Percentiles rank a stretch among this genome's conserved stretches.
These are phyloP conservation scores for Ciborinia camelliae DNA, from an alignment of 2,329 filamentous ascomycete species.

Conservation along the genomic window DNA sequence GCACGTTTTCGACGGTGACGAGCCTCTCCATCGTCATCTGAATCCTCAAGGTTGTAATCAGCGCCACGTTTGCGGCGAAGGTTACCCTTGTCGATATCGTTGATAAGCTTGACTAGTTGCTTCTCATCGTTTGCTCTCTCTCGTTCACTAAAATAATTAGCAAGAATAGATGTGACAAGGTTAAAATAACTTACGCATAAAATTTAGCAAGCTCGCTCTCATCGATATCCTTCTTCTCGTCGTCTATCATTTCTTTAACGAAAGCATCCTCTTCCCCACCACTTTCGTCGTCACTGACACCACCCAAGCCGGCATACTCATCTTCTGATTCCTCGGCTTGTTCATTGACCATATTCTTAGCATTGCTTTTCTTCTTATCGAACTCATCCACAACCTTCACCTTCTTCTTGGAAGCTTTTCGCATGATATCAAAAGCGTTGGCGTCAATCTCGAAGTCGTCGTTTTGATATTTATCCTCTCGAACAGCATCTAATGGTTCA, in stretches of 20 bases:
- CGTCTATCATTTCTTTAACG: constrained; percentile 86
- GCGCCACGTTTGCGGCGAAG: constrained; percentile 78
- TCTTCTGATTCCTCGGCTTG: constrained; percentile 97
- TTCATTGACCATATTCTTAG: constrained; percentile 83
- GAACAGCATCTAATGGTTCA: constrained; percentile 25
- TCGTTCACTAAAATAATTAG: constrained; percentile 57
- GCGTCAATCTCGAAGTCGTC: constrained; percentile 41
- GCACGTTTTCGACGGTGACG: constrained; percentile 76
- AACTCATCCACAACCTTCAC: constrained; percentile 52
- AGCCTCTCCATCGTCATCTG: constrained; percentile 80
- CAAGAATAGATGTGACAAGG: background rate
- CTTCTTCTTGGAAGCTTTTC: constrained; percentile 59
- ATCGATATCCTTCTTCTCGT: constrained; percentile 74
- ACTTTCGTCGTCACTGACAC: constrained; percentile 81
- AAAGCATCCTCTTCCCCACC: constrained; percentile 71
- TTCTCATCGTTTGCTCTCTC: constrained; percentile 80
- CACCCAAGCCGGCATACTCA: constrained; percentile 92
- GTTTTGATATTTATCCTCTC: constrained; percentile 28
- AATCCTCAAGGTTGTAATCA: constrained; percentile 83
- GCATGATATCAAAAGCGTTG: constrained; percentile 53
- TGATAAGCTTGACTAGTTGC: constrained; percentile 84
- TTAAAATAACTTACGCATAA: constrained; percentile 68
- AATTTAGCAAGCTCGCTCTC: constrained; percentile 80
- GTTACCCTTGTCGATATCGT: constrained; percentile 85
- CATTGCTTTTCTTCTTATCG: constrained; percentile 82